A percentile compares a stretch with the other conserved stretches of the same genome.
Conservation (phyloP, 148 eudicot genomes). For the Rhododendron vialii region DNA sequence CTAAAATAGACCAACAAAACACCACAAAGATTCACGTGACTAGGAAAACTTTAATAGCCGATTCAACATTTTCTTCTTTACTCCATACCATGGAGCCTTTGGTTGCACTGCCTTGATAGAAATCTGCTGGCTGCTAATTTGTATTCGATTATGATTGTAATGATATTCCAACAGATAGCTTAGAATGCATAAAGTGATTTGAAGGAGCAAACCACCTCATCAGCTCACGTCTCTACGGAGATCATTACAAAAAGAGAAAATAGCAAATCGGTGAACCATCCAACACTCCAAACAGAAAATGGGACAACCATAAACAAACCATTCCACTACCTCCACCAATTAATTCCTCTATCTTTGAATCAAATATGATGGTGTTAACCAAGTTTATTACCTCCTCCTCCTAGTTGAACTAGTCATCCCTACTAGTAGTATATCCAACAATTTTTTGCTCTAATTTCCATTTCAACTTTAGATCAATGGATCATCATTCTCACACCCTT, state of each 20-base stretch:
- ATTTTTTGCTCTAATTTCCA: neutral
- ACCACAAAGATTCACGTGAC: neutral
- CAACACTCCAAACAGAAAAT: neutral
- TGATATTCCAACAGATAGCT: neutral
- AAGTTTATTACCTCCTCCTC: neutral
- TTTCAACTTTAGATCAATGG: neutral
- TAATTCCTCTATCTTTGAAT: neutral
- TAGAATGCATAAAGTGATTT: neutral
- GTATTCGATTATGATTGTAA: neutral
- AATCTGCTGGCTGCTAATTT: neutral
- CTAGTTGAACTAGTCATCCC: neutral
- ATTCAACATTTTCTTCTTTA: neutral
- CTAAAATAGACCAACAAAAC: neutral
- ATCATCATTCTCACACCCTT: neutral
- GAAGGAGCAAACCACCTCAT: neutral
- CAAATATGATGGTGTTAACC: neutral
- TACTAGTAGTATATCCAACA: neutral
- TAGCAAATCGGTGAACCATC: neutral
- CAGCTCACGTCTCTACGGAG: neutral
- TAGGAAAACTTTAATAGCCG: neutral
- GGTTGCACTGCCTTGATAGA: neutral
- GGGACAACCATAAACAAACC: neutral
- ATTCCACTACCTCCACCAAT: neutral
- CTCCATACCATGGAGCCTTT: neutral
- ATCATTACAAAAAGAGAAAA: neutral